Percentiles rank a stretch among this genome's conserved stretches.
Evolutionary conservation across 495 filamentous ascomycete species (phyloP).

Genomic region (Talaromyces thailandensis): DNA sequence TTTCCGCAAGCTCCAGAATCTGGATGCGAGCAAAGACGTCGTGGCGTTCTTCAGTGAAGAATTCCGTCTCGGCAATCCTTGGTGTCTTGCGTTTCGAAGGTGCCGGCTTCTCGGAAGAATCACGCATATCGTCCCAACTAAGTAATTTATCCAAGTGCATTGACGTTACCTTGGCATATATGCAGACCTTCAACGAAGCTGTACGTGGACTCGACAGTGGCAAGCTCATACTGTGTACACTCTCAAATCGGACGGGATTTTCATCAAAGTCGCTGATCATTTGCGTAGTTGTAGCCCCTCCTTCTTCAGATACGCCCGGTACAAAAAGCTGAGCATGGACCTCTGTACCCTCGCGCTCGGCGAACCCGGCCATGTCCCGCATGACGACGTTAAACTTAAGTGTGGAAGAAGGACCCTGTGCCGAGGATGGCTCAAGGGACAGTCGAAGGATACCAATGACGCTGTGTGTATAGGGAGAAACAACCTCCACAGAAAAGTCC

Average conservation of each 20-base stretch:
- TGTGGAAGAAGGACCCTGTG: slow-evolving; percentile 83
- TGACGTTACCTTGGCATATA: slow-evolving; percentile 82
- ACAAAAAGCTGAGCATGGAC: slow-evolving; percentile 96
- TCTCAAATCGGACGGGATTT: slow-evolving; percentile 89
- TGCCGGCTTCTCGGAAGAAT: slow-evolving; percentile 34
- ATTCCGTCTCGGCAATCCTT: slow-evolving; percentile 82
- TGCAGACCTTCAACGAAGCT: slow-evolving; percentile 74
- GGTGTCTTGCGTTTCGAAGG: slow-evolving; percentile 57
- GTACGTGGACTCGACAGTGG: slow-evolving; percentile 73
- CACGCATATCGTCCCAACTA: slow-evolving; percentile 98
- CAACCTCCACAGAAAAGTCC: slow-evolving; percentile 83
- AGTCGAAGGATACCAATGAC: slow-evolving; percentile 84
- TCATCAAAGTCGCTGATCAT: slow-evolving; percentile 95
- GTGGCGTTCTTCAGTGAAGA: slow-evolving; percentile 85
- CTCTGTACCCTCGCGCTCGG: slow-evolving; percentile 89
- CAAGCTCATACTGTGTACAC: slow-evolving; percentile 96
- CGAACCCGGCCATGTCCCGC: slow-evolving; percentile 93
- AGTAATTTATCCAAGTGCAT: slow-evolving; percentile 97
- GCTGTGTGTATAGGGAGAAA: slow-evolving; percentile 85
- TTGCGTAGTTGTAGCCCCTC: slow-evolving; percentile 85
- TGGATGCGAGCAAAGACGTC: slow-evolving; percentile 84
- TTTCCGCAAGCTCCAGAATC: slow-evolving; percentile 83
- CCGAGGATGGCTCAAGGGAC: slow-evolving; percentile 87
- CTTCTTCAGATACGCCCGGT: slow-evolving; percentile 84
- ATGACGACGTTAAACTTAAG: slow-evolving; percentile 98